Evolutionary conservation across 345 rosid species (phyloP).

Genomic region (Corymbia maculata): DNA sequence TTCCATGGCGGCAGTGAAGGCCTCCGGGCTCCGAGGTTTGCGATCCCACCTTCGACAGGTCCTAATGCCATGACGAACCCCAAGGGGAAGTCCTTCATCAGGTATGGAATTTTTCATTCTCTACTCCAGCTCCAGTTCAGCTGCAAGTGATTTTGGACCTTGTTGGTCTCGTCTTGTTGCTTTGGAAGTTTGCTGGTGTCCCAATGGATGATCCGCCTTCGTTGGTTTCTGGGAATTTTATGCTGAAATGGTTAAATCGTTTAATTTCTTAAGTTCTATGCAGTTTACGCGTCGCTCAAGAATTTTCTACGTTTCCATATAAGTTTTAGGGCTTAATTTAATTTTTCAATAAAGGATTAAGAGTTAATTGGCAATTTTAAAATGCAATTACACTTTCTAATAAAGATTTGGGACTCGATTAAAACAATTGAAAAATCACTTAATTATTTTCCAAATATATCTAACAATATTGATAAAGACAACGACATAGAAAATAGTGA

Average conservation of each 20-base stretch:
- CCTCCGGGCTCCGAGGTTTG: slow-evolving; percentile 56
- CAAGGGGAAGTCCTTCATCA: slow-evolving; percentile 64
- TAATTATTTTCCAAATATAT: too few relatives aligned
- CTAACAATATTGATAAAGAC: too few relatives aligned
- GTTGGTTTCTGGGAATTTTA: too few relatives aligned
- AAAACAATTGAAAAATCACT: too few relatives aligned
- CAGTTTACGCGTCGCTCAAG: fast-evolving
- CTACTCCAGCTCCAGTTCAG: not conserved
- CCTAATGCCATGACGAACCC: slow-evolving; percentile 13
- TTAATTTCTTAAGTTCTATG: not conserved
- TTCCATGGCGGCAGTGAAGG: slow-evolving; percentile 96
- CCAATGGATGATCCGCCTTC: not conserved
- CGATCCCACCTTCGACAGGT: slow-evolving; percentile 9
- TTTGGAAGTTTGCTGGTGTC: not conserved
- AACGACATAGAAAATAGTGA: too few relatives aligned
- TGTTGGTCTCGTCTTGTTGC: too few relatives aligned
- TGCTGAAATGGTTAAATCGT: too few relatives aligned
- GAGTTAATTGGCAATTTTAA: too few relatives aligned
- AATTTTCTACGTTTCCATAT: not conserved
- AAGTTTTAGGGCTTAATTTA: not conserved
- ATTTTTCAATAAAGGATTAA: too few relatives aligned
- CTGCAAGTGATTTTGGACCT: not conserved
- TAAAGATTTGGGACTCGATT: not conserved
- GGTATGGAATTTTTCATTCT: slow-evolving; percentile 20
- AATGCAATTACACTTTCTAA: not conserved